Conservation (phyloP, 176 grass and related monocot species). For the Zea mays region DNA sequence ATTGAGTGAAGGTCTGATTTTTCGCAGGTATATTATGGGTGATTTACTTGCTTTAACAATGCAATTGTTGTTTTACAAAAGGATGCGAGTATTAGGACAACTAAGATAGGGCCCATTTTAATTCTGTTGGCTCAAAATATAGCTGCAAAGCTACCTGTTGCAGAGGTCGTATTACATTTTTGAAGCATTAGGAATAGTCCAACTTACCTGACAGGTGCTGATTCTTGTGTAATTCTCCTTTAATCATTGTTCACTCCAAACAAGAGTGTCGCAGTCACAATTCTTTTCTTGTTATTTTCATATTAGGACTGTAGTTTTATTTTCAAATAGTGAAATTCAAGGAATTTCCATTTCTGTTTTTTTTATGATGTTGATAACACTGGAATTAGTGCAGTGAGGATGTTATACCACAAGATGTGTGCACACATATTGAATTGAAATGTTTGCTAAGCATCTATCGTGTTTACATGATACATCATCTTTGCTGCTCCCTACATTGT, state of each 20-base stretch:
- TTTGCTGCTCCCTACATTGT: neutral
- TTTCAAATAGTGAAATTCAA: neutral
- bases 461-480: neutral
- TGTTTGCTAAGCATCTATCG: neutral
- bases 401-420: neutral
- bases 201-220: neutral
- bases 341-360: neutral
- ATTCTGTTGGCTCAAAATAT: neutral
- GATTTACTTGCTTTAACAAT: constrained; percentile 1
- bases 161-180: neutral
- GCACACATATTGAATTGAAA: neutral
- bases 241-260: neutral
- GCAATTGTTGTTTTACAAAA: neutral
- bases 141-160: neutral
- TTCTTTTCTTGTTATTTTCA: neutral
- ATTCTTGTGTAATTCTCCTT: neutral
- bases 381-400: neutral
- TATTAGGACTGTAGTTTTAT: neutral
- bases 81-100: neutral
- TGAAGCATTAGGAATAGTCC: neutral
- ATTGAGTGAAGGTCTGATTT: neutral
- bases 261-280: neutral
- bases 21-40: neutral
- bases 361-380: neutral
- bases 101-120: neutral